These are phyloP conservation scores for Beta lomatogona DNA, from an alignment of 179 eudicot species.

Conservation along the genomic window DNA sequence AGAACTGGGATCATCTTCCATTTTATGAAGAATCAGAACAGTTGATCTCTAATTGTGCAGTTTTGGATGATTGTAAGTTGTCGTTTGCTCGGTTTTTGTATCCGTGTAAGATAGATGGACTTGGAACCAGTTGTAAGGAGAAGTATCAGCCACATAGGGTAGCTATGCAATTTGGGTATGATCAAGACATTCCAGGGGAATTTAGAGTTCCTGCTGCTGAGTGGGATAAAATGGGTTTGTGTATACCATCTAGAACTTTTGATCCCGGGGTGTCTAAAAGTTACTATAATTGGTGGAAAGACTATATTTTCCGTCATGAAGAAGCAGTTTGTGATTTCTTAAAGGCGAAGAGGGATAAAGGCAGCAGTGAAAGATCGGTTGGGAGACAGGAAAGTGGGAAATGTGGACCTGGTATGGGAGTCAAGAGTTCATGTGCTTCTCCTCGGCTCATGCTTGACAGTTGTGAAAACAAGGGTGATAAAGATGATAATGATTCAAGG, in stretches of 20 bases:
- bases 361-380: background rate
- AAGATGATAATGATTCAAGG: background rate
- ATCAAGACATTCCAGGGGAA: conserved; percentile 34
- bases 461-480: background rate
- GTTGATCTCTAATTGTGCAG: background rate
- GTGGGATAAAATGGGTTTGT: conserved; percentile 22
- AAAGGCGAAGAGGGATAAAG: background rate
- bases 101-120: conserved; percentile 23
- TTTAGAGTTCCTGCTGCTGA: background rate
- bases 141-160: conserved; percentile 36
- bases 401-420: background rate
- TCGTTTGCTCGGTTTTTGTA: conserved; percentile 34
- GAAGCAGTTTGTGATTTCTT: conserved; percentile 13
- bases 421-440: conserved; percentile 8
- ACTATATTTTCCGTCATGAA: conserved; percentile 9
- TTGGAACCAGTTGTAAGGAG: conserved; percentile 18
- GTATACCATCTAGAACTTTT: conserved; percentile 26
- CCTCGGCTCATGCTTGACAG: background rate
- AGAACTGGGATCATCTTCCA: conserved; percentile 28
- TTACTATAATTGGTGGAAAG: conserved; percentile 34
- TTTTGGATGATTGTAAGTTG: conserved; percentile 25
- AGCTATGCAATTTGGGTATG: conserved; percentile 42
- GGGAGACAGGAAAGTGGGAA: background rate
- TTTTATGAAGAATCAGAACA: conserved; percentile 31
- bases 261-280: conserved; percentile 25